Evolutionary conservation across 2,329 filamentous ascomycete genomes (phyloP).

Genomic region (Trichoderma sp.): DNA sequence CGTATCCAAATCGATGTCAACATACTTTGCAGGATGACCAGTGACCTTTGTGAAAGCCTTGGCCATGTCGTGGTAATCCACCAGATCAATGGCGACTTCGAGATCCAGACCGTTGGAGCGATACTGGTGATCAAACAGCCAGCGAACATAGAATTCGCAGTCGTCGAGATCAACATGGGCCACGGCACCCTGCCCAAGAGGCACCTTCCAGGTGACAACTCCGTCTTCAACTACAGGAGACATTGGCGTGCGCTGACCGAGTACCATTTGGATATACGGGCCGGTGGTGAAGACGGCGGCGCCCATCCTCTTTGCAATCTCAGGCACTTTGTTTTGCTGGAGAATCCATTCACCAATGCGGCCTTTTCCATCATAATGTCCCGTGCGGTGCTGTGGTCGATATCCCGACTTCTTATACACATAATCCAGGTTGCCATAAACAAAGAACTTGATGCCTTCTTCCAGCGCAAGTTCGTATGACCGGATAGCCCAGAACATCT

Average conservation of each 20-base stretch:
- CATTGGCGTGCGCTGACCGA: slow-evolving; percentile 38
- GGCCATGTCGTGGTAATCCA: slow-evolving; percentile 40
- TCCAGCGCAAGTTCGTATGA: slow-evolving; percentile 42
- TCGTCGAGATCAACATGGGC: slow-evolving; percentile 45
- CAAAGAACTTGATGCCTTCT: slow-evolving; percentile 41
- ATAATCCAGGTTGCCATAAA: slow-evolving; percentile 50
- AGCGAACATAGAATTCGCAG: slow-evolving; percentile 45
- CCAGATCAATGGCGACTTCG: slow-evolving; percentile 41
- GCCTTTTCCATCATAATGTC: slow-evolving; percentile 49
- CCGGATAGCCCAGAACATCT: slow-evolving; percentile 48
- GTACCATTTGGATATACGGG: slow-evolving; percentile 46
- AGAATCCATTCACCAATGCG: slow-evolving; percentile 44
- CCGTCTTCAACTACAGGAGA: slow-evolving; percentile 39
- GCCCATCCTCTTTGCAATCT: slow-evolving; percentile 30
- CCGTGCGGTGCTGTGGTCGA: slow-evolving; percentile 41
- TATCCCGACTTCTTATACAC: slow-evolving; percentile 46
- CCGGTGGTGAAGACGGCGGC: slow-evolving; percentile 40
- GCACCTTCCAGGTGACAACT: slow-evolving; percentile 41
- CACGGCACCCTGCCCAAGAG: slow-evolving; percentile 40
- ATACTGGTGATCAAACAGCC: slow-evolving; percentile 46
- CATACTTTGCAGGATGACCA: slow-evolving; percentile 39
- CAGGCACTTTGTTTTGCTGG: slow-evolving; percentile 34
- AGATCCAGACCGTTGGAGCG: slow-evolving; percentile 45
- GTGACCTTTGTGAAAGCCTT: slow-evolving; percentile 42
- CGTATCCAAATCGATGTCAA: slow-evolving; percentile 35